Conservation (phyloP, 2,329 filamentous ascomycete genomes). For the Sporothrix pseudoabietina region DNA sequence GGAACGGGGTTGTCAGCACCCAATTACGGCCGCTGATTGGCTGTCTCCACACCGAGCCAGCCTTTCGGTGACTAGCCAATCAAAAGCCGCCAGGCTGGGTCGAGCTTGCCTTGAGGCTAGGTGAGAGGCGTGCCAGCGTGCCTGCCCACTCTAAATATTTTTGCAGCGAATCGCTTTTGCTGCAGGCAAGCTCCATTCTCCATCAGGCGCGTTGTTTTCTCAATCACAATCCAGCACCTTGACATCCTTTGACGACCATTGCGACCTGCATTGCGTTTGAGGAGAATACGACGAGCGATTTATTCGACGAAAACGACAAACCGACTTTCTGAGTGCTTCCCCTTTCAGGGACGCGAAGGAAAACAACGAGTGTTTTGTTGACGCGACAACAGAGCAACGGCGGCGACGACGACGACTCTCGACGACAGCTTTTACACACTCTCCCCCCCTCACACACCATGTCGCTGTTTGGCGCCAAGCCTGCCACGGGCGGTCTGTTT, state of each 20-base stretch:
- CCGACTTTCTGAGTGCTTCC: neutral
- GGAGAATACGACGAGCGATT: neutral
- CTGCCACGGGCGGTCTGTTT: slow-evolving; percentile 30
- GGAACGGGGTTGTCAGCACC: slow-evolving; percentile 34
- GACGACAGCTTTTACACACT: neutral
- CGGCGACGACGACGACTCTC: neutral
- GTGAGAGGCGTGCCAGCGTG: neutral
- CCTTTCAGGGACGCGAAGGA: neutral
- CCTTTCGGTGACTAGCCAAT: slow-evolving; percentile 33
- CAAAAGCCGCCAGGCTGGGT: slow-evolving; percentile 32
- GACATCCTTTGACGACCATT: neutral
- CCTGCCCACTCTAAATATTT: slow-evolving; percentile 17
- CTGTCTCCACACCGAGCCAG: slow-evolving; percentile 19
- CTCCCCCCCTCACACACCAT: slow-evolving; percentile 24
- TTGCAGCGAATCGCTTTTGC: neutral
- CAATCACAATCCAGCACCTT: neutral
- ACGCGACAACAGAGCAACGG: slow-evolving; percentile 10
- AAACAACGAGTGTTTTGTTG: slow-evolving; percentile 3
- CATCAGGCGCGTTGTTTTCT: neutral
- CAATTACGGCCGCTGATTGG: slow-evolving; percentile 36
- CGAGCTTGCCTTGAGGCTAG: neutral
- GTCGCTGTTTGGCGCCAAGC: slow-evolving; percentile 36
- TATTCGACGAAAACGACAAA: neutral
- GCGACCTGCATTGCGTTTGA: neutral
- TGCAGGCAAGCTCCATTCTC: no score